phyloP scores from a whole-genome alignment of 1,284 basidiomycete species.

The Cutaneotrichosporon cavernicola region DNA sequence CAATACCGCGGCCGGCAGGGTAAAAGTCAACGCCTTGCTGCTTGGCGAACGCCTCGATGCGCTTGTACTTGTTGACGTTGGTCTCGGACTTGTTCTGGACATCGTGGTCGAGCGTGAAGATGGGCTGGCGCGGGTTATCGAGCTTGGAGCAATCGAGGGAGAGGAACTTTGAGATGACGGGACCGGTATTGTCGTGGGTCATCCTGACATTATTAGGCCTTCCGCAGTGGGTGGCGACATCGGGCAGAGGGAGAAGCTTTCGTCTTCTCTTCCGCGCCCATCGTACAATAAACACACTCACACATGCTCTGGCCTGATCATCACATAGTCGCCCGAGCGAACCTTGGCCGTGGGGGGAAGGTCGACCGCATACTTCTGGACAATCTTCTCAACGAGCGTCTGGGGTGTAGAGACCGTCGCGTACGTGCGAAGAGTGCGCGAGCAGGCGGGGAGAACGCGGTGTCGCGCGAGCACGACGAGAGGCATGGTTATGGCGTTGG shows the following conservation, averaged over 20 bases:
- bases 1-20: constrained; percentile 96
- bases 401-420: constrained; percentile 61
- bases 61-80: constrained; percentile 89
- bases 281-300: constrained; percentile 30
- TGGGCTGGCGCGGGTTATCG: constrained; percentile 69
- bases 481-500: background rate
- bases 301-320: constrained; percentile 96
- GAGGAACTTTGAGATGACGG: constrained; percentile 95
- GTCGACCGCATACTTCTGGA: constrained; percentile 93
- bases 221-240: background rate
- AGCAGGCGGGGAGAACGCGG: constrained; percentile 10
- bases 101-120: constrained; percentile 97
- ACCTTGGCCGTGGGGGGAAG: constrained; percentile 73
- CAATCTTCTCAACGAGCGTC: constrained; percentile 95
- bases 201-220: constrained; percentile 55
- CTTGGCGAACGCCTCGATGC: constrained; percentile 88
- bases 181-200: constrained; percentile 98
- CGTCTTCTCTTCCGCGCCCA: background rate
- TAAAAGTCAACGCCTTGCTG: constrained; percentile 89
- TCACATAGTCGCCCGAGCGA: constrained; percentile 96
- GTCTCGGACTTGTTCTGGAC: constrained; percentile 95
- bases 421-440: constrained; percentile 23
- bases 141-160: constrained; percentile 89
- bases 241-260: too few species aligned
- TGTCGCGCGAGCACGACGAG: constrained; percentile 8